phyloP scores from a whole-genome alignment of 2,329 filamentous ascomycete species.

The Monascus ruber region DNA sequence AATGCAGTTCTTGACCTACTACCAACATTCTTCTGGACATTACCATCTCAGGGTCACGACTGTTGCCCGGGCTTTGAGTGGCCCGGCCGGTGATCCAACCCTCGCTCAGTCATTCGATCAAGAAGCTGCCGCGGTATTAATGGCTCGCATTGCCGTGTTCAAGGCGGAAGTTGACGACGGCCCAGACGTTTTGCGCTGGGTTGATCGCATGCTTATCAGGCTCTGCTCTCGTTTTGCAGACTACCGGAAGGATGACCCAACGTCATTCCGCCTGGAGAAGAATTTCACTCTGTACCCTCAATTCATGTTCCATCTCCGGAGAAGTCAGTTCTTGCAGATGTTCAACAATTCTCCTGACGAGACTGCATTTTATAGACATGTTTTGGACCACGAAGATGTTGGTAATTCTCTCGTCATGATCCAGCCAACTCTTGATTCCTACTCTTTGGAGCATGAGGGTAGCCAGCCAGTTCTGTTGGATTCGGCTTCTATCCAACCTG shows the following conservation, averaged over 20 bases:
- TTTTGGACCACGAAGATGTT: conserved; percentile 93
- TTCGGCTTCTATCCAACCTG: conserved; percentile 88
- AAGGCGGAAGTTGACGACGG: conserved; percentile 98
- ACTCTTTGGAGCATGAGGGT: conserved; percentile 92
- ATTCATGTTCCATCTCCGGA: conserved; percentile 98
- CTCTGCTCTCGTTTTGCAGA: conserved; percentile 94
- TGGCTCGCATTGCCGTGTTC: conserved; percentile 98
- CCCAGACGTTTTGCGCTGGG: conserved; percentile 95
- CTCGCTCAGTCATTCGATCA: conserved; percentile 97
- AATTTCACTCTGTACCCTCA: conserved; percentile 98
- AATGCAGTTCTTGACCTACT: conserved; percentile 98
- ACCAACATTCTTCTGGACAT: conserved; percentile 92
- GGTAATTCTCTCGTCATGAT: conserved; percentile 98
- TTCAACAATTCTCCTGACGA: conserved; percentile 99
- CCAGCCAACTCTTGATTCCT: conserved; percentile 91
- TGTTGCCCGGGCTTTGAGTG: conserved; percentile 79
- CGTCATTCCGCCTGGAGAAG: conserved; percentile 93
- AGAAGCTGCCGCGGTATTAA: conserved; percentile 91
- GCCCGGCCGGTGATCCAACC: conserved; percentile 84
- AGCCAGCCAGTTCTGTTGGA: conserved; percentile 89
- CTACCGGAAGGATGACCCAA: conserved; percentile 95
- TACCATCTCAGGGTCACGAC: conserved; percentile 95
- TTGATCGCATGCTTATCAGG: conserved; percentile 95
- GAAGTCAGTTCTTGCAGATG: conserved; percentile 94
- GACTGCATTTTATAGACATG: conserved; percentile 96